Evolutionary conservation across 176 grass and related monocot genomes (phyloP).

Genomic region (Bolboschoenus planiculmis): DNA sequence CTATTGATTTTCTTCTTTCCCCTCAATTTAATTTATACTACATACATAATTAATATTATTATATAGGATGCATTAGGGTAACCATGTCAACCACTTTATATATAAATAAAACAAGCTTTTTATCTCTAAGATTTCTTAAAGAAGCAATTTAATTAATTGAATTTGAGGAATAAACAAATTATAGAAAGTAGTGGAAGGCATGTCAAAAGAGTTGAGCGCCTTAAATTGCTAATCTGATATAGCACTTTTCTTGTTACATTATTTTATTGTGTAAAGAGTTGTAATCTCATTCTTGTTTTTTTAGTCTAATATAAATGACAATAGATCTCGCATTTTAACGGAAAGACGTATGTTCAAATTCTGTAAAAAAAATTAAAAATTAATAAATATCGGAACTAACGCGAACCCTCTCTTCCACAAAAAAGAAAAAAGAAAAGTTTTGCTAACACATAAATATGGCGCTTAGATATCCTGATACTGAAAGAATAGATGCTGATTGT

Average conservation of each 20-base stretch:
- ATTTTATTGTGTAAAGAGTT: background rate
- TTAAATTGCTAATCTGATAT: background rate
- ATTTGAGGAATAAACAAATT: background rate
- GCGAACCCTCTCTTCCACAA: too few species aligned
- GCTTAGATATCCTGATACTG: background rate
- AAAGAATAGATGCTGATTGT: background rate
- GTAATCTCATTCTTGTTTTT: background rate
- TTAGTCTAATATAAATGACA: too few species aligned
- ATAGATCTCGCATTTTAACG: too few species aligned
- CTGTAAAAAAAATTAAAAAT: too few species aligned
- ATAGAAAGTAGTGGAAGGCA: background rate
- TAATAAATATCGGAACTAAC: too few species aligned
- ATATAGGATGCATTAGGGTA: background rate
- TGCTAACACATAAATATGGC: background rate
- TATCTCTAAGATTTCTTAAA: background rate
- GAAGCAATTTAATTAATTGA: background rate
- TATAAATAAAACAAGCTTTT: background rate
- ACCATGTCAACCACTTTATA: conserved; percentile 1
- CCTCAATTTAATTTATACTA: background rate
- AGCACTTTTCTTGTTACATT: background rate
- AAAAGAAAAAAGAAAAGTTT: too few species aligned
- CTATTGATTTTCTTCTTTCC: background rate
- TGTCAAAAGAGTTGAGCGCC: background rate
- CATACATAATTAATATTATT: background rate
- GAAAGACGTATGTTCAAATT: too few species aligned